These are phyloP conservation scores for carrot (Daucus carota) DNA, from an alignment of 129 eudicot genomes.

Conservation along the genomic window DH1_v3.0 NC_030389.2:11670501-11671000, in stretches of 20 bases:
- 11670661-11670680: slow-evolving; percentile 75
- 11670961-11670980: slow-evolving; percentile 99
- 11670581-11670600: not conserved
- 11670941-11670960: slow-evolving; percentile 91
- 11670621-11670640: slow-evolving; percentile 69
- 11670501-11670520: slow-evolving; percentile 20
- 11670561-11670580: not conserved
- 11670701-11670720: slow-evolving; percentile 98
- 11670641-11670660: slow-evolving; percentile 76
- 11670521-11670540: not conserved
- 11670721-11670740: slow-evolving; percentile 63
- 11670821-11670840: slow-evolving; percentile 97
- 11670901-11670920: slow-evolving; percentile 97
- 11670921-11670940: slow-evolving; percentile 85
- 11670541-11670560: not conserved
- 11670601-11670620: slow-evolving; percentile 55
- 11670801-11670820: slow-evolving; percentile 88
- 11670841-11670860: slow-evolving; percentile 95
- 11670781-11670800: not conserved
- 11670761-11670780: not conserved
- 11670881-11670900: slow-evolving; percentile 98
- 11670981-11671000: slow-evolving; percentile 92
- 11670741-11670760: slow-evolving; percentile 10
- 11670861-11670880: slow-evolving; percentile 92
- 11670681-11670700: slow-evolving; percentile 97